Evolutionary conservation across 257 asterid genomes (phyloP).

Genomic region (Salvia miltiorrhiza): DNA sequence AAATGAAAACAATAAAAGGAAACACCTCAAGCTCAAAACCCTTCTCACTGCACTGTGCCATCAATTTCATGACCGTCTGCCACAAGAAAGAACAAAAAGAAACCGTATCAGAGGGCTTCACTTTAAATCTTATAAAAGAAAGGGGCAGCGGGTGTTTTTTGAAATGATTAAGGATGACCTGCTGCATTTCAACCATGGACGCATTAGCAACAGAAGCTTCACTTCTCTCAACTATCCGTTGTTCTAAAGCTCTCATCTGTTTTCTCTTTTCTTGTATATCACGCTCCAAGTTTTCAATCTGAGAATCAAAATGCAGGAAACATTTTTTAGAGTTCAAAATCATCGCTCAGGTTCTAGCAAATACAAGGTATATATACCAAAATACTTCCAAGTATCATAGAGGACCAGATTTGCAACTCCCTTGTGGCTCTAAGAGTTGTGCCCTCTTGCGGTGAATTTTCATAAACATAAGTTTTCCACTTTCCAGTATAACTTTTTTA

Average conservation of each 20-base stretch:
- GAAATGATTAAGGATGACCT: slow-evolving; percentile 46
- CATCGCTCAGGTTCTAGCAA: slow-evolving; percentile 19
- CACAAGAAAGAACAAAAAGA: slow-evolving; percentile 12
- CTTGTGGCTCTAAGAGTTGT: background rate
- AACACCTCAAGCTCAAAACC: slow-evolving; percentile 89
- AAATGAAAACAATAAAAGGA: slow-evolving; percentile 3
- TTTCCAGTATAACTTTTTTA: background rate
- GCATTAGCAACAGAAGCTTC: slow-evolving; percentile 79
- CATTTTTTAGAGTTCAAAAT: slow-evolving; percentile 31
- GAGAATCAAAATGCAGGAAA: slow-evolving; percentile 24
- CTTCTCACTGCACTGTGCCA: slow-evolving; percentile 80
- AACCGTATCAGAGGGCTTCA: background rate
- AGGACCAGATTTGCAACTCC: slow-evolving; percentile 6
- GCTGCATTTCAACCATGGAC: slow-evolving; percentile 88
- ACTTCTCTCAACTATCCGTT: slow-evolving; percentile 73
- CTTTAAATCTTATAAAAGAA: background rate
- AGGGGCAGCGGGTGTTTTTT: background rate
- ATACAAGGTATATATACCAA: slow-evolving; percentile 24
- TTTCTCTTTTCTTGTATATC: slow-evolving; percentile 81
- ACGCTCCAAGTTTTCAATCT: slow-evolving; percentile 79
- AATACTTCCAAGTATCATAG: background rate
- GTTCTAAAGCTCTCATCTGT: slow-evolving; percentile 81
- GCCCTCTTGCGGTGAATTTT: slow-evolving; percentile 19
- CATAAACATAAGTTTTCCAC: background rate
- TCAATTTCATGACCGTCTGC: slow-evolving; percentile 81